Conservation (phyloP, 192 early-diverging fungal species). For the Phycomyces blakesleeanus region DNA sequence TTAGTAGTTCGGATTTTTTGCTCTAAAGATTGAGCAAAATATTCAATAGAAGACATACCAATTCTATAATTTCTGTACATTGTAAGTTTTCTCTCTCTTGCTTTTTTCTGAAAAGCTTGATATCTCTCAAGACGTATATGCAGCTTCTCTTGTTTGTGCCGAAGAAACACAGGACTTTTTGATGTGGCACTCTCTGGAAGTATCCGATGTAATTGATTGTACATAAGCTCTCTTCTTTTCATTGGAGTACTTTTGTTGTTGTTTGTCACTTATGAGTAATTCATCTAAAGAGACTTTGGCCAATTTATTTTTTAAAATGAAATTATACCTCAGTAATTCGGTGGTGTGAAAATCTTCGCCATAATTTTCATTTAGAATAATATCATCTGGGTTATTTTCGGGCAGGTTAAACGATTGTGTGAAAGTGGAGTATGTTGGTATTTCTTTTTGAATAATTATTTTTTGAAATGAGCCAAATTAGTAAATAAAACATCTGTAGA, state of each 20-base stretch:
- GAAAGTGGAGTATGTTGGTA: too few relatives aligned
- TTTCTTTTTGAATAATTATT: too few relatives aligned
- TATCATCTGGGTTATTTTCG: too few relatives aligned
- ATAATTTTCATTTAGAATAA: too few relatives aligned
- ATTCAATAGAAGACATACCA: conserved; percentile 13
- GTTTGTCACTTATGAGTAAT: too few relatives aligned
- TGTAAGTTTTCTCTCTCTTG: conserved; percentile 49
- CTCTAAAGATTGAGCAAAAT: neutral
- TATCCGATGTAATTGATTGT: conserved; percentile 6
- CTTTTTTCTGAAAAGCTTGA: conserved; percentile 40
- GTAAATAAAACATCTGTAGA: too few relatives aligned
- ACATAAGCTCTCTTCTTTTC: conserved; percentile 1
- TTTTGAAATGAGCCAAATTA: too few relatives aligned
- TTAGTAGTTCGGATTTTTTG: neutral
- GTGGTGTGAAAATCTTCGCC: too few relatives aligned
- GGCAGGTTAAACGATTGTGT: too few relatives aligned
- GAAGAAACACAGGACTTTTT: conserved; percentile 33
- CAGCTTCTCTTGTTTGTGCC: conserved; percentile 39
- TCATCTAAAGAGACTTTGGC: too few relatives aligned
- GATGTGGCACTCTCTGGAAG: conserved; percentile 10
- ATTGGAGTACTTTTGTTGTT: neutral
- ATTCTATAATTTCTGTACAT: conserved; percentile 59
- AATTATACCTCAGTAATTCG: too few relatives aligned
- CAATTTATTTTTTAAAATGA: too few relatives aligned
- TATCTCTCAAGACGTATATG: conserved; percentile 29